Evolutionary conservation across 2,329 filamentous ascomycete genomes (phyloP).

Genomic region (Epichloe sibirici): DNA sequence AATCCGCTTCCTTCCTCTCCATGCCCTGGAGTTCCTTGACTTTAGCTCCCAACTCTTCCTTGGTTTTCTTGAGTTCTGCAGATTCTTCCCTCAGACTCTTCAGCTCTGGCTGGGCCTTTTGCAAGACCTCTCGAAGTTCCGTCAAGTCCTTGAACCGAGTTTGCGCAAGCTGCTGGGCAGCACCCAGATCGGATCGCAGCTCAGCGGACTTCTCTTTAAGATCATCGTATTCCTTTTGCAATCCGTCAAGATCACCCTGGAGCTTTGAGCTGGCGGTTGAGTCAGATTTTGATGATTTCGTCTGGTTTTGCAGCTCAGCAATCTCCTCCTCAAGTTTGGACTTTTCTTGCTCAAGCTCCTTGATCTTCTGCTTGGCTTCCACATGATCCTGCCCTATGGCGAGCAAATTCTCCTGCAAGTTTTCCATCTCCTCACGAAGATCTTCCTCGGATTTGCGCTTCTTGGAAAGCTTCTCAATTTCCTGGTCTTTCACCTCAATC

Average conservation of each 20-base stretch:
- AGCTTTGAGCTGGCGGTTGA: slow-evolving; percentile 40
- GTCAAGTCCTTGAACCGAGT: slow-evolving; percentile 79
- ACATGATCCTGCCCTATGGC: slow-evolving; percentile 75
- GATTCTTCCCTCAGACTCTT: slow-evolving; percentile 68
- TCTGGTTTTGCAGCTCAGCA: slow-evolving; percentile 56
- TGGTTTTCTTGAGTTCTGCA: slow-evolving; percentile 57
- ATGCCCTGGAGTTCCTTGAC: slow-evolving; percentile 55
- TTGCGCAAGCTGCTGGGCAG: slow-evolving; percentile 76
- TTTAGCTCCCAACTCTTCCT: slow-evolving; percentile 56
- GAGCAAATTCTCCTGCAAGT: slow-evolving; percentile 66
- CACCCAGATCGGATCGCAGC: slow-evolving; percentile 72
- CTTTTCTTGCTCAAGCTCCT: slow-evolving; percentile 61
- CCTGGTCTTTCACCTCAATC: slow-evolving; percentile 53
- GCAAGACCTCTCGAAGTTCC: slow-evolving; percentile 65
- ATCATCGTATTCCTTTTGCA: slow-evolving; percentile 48
- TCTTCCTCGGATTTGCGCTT: slow-evolving; percentile 67
- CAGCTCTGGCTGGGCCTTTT: slow-evolving; percentile 79
- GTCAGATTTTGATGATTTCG: slow-evolving; percentile 29
- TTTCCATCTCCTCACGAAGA: slow-evolving; percentile 75
- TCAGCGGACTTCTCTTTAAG: slow-evolving; percentile 57
- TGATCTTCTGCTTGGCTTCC: slow-evolving; percentile 64
- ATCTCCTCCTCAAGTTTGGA: slow-evolving; percentile 49
- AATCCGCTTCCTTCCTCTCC: slow-evolving; percentile 71
- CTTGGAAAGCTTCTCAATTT: slow-evolving; percentile 58
- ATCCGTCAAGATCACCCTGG: slow-evolving; percentile 44